These are phyloP conservation scores for Aspergillus pseudoviridinutans DNA, from an alignment of 2,329 filamentous ascomycete species.

Conservation along the genomic window DNA sequence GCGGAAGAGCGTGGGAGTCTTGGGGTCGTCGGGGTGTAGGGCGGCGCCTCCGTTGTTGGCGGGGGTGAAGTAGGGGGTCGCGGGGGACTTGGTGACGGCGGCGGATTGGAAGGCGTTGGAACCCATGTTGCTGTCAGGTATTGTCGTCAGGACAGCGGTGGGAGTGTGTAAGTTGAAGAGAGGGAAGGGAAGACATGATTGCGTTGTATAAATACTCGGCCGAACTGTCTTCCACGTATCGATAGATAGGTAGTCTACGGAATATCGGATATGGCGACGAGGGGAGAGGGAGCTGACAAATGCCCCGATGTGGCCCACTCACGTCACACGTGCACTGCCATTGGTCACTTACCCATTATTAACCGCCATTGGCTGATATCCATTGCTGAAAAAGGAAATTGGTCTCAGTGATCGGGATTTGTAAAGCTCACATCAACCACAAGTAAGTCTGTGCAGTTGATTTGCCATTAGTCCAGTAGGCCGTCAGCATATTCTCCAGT, in stretches of 20 bases:
- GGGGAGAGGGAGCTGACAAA: not conserved
- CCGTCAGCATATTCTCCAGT: conserved; percentile 14
- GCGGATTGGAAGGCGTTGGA: conserved; percentile 7
- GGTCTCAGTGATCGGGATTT: not conserved
- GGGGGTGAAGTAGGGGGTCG: conserved; percentile 35
- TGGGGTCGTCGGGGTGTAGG: conserved; percentile 30
- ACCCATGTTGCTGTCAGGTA: conserved; percentile 5
- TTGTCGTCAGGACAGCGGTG: not conserved
- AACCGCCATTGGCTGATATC: not conserved
- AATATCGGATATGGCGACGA: not conserved
- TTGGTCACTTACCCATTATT: not conserved
- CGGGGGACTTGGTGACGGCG: conserved; percentile 1
- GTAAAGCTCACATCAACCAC: not conserved
- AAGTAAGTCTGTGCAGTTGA: not conserved
- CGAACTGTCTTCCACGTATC: not conserved
- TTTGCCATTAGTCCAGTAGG: not conserved
- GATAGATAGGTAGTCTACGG: not conserved
- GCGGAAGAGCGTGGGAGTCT: conserved; percentile 53
- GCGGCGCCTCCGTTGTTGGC: conserved; percentile 35
- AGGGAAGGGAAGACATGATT: not conserved
- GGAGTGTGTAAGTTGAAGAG: not conserved
- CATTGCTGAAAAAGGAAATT: not conserved
- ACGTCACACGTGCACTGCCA: not conserved
- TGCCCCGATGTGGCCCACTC: not conserved
- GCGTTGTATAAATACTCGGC: not conserved